A percentile compares a stretch with the other conserved stretches of the same genome.
These are phyloP conservation scores for Aspergillus amoenus DNA, from an alignment of 2,329 filamentous ascomycete species.

Conservation along the genomic window DNA sequence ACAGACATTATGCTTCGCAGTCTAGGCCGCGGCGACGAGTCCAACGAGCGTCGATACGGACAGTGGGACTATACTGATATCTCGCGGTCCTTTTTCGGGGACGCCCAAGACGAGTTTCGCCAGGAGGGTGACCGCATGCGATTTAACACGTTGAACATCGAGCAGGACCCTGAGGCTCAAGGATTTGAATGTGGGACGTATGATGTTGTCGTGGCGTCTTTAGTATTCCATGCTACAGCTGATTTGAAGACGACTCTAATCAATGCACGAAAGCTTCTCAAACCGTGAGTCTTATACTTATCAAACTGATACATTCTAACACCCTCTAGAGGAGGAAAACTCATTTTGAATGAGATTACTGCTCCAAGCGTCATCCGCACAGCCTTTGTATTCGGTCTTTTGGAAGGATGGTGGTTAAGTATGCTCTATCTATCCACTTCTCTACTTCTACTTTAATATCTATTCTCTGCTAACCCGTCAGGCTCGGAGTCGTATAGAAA, in stretches of 20 bases:
- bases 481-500: conserved; percentile 11
- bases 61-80: conserved; percentile 19
- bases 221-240: conserved; percentile 15
- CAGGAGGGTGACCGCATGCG: conserved; percentile 6
- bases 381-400: conserved; percentile 12
- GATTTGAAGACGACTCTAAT: conserved; percentile 4
- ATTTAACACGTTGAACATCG: conserved; percentile 16
- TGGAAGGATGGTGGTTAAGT: conserved; percentile 18
- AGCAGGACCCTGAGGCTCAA: conserved; percentile 17
- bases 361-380: conserved; percentile 1
- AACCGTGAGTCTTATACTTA: not conserved
- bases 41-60: not conserved
- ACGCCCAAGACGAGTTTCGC: conserved; percentile 9
- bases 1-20: not conserved
- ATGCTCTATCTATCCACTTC: no score
- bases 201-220: conserved; percentile 19
- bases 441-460: not conserved
- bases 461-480: not conserved
- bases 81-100: conserved; percentile 14
- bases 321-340: conserved; percentile 9
- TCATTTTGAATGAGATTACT: conserved; percentile 13
- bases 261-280: conserved; percentile 14
- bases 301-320: not conserved
- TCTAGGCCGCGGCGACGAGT: not conserved
- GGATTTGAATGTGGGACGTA: conserved; percentile 19